These are phyloP conservation scores for Harringtonia aguacate DNA, from an alignment of 2,329 filamentous ascomycete genomes.

Conservation along the genomic window DNA sequence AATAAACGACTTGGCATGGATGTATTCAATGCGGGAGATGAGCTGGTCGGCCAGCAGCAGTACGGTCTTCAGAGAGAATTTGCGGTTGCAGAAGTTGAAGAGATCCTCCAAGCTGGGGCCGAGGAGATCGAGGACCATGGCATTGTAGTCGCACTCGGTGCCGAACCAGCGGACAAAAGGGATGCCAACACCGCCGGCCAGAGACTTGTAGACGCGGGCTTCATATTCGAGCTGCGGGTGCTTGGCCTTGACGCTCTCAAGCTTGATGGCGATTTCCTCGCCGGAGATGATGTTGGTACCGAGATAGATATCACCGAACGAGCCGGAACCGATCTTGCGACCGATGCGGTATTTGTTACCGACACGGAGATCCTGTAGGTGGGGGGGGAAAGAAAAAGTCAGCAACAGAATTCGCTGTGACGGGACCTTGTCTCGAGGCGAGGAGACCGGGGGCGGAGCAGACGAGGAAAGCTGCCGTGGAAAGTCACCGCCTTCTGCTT, in stretches of 20 bases:
- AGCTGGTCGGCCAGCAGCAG: slow-evolving; percentile 93
- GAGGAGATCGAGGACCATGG: slow-evolving; percentile 96
- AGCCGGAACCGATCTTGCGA: slow-evolving; percentile 96
- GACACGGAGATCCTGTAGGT: slow-evolving; percentile 83
- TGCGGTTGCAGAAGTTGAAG: slow-evolving; percentile 99
- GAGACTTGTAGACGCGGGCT: slow-evolving; percentile 80
- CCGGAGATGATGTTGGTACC: slow-evolving; percentile 99
- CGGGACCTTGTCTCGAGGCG: no score
- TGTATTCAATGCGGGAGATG: slow-evolving; percentile 98
- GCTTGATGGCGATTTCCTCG: slow-evolving; percentile 99
- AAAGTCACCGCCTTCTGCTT: no score
- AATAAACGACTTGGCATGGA: slow-evolving; percentile 98
- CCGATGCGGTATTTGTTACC: slow-evolving; percentile 99
- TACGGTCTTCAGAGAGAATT: slow-evolving; percentile 98
- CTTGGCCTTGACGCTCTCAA: slow-evolving; percentile 98
- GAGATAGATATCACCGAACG: slow-evolving; percentile 97
- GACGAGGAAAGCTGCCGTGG: background rate
- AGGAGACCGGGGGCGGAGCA: no score
- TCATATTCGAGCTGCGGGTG: slow-evolving; percentile 98
- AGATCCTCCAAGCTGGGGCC: slow-evolving; percentile 93
- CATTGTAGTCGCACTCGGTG: slow-evolving; percentile 99
- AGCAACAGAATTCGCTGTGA: background rate
- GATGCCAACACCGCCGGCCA: slow-evolving; percentile 94
- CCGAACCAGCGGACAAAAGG: slow-evolving; percentile 99
- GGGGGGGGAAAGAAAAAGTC: background rate